Evolutionary conservation across 768 basidiomycete genomes (phyloP).

Genomic region (Leccinellum albellum): DNA sequence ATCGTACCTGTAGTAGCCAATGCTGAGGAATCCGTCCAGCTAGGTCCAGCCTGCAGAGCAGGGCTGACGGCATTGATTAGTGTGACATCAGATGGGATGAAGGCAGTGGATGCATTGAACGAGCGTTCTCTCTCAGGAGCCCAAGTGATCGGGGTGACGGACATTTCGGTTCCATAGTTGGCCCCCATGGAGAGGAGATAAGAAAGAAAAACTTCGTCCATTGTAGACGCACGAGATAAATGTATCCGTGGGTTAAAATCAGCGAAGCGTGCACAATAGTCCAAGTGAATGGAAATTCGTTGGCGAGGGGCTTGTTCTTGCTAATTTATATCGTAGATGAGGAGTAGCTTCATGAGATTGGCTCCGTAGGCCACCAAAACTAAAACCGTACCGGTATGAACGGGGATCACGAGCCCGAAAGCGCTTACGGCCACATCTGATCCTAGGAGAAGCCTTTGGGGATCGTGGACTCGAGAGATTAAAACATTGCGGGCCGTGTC

Average conservation of each 20-base stretch:
- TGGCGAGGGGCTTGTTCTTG: not conserved
- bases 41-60: not conserved
- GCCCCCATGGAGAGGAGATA: not conserved
- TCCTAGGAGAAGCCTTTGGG: not conserved
- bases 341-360: not conserved
- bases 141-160: not conserved
- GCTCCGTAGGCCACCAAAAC: not conserved
- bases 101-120: not conserved
- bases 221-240: not conserved
- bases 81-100: not conserved
- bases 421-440: not conserved
- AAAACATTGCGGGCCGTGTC: not conserved
- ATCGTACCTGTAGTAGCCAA: not conserved
- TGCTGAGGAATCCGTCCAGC: conserved; percentile 1
- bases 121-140: not conserved
- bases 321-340: not conserved
- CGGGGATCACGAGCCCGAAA: not conserved
- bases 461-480: not conserved
- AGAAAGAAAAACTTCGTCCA: not conserved
- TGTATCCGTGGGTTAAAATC: not conserved
- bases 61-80: not conserved
- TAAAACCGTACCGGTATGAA: not conserved
- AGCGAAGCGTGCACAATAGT: not conserved
- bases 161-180: not conserved
- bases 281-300: not conserved